phyloP scores from a whole-genome alignment of 495 filamentous ascomycete genomes.

The Cryomyces minteri region DNA sequence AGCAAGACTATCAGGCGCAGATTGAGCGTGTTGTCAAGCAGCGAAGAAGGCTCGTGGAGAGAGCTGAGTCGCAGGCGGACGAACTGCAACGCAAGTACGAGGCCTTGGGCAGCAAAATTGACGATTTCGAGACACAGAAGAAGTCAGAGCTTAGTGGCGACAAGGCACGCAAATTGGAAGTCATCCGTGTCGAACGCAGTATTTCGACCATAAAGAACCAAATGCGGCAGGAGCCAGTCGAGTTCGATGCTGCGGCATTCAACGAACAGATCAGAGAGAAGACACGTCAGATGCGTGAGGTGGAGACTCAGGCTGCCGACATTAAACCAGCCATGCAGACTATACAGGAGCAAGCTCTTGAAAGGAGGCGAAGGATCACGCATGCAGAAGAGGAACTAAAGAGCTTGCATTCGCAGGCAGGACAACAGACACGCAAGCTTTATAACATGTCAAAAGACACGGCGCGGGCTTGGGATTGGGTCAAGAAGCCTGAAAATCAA shows the following conservation, averaged over 20 bases:
- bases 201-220: constrained; percentile 28
- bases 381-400: constrained; percentile 29
- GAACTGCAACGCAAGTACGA: constrained; percentile 30
- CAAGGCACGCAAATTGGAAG: constrained; percentile 31
- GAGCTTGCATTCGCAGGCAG: constrained; percentile 52
- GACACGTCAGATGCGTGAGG: constrained; percentile 27
- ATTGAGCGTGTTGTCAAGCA: constrained; percentile 30
- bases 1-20: constrained; percentile 18
- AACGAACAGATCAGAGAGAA: constrained; percentile 30
- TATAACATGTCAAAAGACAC: constrained; percentile 38
- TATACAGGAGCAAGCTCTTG: constrained; percentile 10
- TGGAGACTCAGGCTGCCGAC: constrained; percentile 10
- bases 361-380: constrained; percentile 16
- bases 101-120: constrained; percentile 30
- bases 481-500: constrained; percentile 39
- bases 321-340: constrained; percentile 1
- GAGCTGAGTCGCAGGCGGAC: constrained; percentile 34
- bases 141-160: constrained; percentile 38
- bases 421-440: constrained; percentile 52
- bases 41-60: constrained; percentile 30
- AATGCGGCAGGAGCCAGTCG: constrained; percentile 28
- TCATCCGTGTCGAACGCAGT: constrained; percentile 20
- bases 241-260: constrained; percentile 33
- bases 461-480: constrained; percentile 56
- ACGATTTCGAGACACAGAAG: constrained; percentile 32